Evolutionary conservation across 1,284 basidiomycete species (phyloP).

Genomic region (Amylostereum areolatum): DNA sequence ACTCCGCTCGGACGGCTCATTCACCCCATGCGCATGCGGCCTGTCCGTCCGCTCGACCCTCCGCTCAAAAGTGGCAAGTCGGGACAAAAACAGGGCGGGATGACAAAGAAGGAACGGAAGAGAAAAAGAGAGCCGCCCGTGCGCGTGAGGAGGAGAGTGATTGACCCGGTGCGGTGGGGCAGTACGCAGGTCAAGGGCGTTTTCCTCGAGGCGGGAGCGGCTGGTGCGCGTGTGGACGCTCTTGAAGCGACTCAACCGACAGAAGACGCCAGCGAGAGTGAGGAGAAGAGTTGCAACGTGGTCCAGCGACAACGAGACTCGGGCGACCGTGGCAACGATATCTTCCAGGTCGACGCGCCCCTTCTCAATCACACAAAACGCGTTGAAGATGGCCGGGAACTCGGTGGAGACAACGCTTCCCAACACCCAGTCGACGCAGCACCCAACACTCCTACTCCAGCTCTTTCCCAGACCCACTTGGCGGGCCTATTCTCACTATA

Average conservation of each 20-base stretch:
- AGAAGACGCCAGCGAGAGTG: conserved; percentile 5
- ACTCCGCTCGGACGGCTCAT: conserved; percentile 63
- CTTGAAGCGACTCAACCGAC: not conserved
- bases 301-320: conserved; percentile 1
- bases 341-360: conserved; percentile 1
- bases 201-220: conserved; percentile 42
- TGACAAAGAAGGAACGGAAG: conserved; percentile 15
- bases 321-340: conserved; percentile 8
- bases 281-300: conserved; percentile 9
- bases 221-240: conserved; percentile 1
- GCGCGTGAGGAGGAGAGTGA: conserved; percentile 46
- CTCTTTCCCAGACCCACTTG: conserved; percentile 25
- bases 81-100: conserved; percentile 3
- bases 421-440: conserved; percentile 5
- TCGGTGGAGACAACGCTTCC: not conserved
- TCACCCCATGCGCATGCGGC: conserved; percentile 61
- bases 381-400: not conserved
- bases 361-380: not conserved
- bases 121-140: conserved; percentile 27
- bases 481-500: conserved; percentile 67
- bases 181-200: conserved; percentile 59
- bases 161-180: conserved; percentile 65
- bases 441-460: not conserved
- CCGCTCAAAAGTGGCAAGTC: conserved; percentile 17
- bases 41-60: conserved; percentile 49